phyloP scores from a whole-genome alignment of 306 rosid genomes.

The Vicia villosa region DNA sequence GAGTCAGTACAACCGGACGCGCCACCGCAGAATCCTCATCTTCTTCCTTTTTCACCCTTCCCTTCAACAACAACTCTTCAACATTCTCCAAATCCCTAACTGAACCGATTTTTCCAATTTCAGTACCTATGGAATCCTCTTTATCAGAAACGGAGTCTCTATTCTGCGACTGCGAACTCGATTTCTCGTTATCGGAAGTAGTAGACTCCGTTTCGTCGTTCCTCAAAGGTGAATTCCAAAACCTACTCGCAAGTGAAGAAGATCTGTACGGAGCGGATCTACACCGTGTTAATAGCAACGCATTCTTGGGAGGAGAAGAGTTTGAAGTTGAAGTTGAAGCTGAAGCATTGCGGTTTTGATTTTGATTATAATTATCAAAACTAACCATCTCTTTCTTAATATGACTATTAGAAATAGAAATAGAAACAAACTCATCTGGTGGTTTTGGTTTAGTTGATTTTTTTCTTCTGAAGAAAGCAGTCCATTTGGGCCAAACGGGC shows the following conservation, averaged over 20 bases:
- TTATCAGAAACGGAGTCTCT: conserved; percentile 15
- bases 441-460: conserved; percentile 30
- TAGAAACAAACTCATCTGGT: too few relatives aligned
- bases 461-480: conserved; percentile 51
- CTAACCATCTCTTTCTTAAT: too few relatives aligned
- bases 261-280: conserved; percentile 92
- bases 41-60: conserved; percentile 6
- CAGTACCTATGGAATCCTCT: background rate
- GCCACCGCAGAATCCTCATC: background rate
- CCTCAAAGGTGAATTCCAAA: conserved; percentile 61
- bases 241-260: conserved; percentile 61
- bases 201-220: conserved; percentile 28
- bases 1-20: conserved; percentile 58
- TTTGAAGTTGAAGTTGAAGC: conserved; percentile 1
- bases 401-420: too few relatives aligned
- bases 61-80: conserved; percentile 18
- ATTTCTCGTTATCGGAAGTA: background rate
- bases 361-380: too few relatives aligned
- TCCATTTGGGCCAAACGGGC: conserved; percentile 58
- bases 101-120: background rate
- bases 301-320: conserved; percentile 57
- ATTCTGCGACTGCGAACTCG: background rate
- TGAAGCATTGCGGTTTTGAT: background rate
- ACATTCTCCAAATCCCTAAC: conserved; percentile 38
- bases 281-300: conserved; percentile 72